phyloP scores from a whole-genome alignment of 2,329 filamentous ascomycete genomes.

The Nemania bipapillata region DNA sequence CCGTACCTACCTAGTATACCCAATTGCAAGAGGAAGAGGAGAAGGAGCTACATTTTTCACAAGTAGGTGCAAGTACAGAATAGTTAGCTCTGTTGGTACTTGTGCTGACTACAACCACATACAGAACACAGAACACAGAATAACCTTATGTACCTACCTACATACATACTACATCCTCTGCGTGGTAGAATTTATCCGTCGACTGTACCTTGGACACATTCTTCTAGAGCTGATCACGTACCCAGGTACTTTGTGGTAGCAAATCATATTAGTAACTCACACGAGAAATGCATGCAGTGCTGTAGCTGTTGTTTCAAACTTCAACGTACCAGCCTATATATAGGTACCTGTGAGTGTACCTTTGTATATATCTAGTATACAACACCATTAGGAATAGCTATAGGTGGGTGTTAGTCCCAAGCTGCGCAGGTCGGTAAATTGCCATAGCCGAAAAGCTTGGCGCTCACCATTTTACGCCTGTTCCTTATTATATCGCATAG shows the following conservation, averaged over 20 bases:
- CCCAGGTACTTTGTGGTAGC: background rate
- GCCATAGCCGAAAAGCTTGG: conserved; percentile 29
- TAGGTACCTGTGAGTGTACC: background rate
- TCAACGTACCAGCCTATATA: background rate
- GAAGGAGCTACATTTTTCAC: background rate
- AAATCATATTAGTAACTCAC: background rate
- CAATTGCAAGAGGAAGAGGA: background rate
- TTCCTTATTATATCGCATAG: conserved; percentile 3
- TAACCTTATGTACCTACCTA: no score
- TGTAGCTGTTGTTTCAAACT: background rate
- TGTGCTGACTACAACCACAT: background rate
- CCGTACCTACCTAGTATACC: background rate
- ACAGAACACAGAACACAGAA: background rate
- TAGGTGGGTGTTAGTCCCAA: conserved; percentile 4
- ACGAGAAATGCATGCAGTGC: no score
- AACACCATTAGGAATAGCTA: background rate
- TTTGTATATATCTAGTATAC: background rate
- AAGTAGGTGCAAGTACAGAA: no score
- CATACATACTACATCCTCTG: background rate
- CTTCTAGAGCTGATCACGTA: background rate
- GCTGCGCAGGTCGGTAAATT: conserved; percentile 10
- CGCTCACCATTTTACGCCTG: conserved; percentile 14
- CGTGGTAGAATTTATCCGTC: background rate
- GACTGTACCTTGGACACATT: background rate
- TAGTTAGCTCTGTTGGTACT: background rate